Evolutionary conservation across 495 filamentous ascomycete genomes (phyloP).

Genomic region (Aspergillus funiculosus): DNA sequence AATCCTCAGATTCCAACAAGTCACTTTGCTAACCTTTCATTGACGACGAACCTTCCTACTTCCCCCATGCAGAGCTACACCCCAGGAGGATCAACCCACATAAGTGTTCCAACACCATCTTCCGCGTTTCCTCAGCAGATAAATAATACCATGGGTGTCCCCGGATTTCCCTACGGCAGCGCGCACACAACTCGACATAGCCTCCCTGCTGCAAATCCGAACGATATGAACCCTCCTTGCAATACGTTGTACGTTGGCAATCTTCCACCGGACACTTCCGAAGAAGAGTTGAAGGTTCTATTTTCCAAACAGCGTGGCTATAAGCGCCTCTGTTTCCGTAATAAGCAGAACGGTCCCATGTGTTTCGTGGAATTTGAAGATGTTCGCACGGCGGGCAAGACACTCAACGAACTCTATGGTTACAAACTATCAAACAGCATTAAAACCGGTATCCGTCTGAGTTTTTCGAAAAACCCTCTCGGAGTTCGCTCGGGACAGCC

Average conservation of each 20-base stretch:
- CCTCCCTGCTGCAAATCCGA: conserved; percentile 86
- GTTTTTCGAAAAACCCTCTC: conserved; percentile 96
- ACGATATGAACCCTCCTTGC: conserved; percentile 95
- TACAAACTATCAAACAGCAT: conserved; percentile 83
- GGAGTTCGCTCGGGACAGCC: conserved; percentile 80
- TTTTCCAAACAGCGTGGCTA: conserved; percentile 95
- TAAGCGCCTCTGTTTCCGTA: conserved; percentile 94
- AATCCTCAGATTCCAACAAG: conserved; percentile 67
- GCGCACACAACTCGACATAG: conserved; percentile 61
- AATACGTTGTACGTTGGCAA: conserved; percentile 98
- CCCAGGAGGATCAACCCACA: conserved; percentile 28
- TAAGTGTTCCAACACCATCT: conserved; percentile 48
- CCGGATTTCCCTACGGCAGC: conserved; percentile 50
- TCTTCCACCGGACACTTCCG: conserved; percentile 85
- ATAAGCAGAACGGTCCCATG: conserved; percentile 97
- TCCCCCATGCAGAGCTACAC: conserved; percentile 48
- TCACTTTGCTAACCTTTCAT: conserved; percentile 64
- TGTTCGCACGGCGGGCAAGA: conserved; percentile 86
- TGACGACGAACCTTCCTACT: conserved; percentile 59
- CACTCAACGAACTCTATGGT: conserved; percentile 87
- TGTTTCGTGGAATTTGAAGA: conserved; percentile 99
- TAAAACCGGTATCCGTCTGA: conserved; percentile 95
- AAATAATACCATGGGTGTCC: conserved; percentile 39
- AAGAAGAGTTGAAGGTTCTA: conserved; percentile 92
- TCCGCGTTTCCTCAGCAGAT: conserved; percentile 58